Percentiles rank a stretch among this genome's conserved stretches.
Conservation (phyloP, 495 filamentous ascomycete species). For the Ramalina intermedia region DNA sequence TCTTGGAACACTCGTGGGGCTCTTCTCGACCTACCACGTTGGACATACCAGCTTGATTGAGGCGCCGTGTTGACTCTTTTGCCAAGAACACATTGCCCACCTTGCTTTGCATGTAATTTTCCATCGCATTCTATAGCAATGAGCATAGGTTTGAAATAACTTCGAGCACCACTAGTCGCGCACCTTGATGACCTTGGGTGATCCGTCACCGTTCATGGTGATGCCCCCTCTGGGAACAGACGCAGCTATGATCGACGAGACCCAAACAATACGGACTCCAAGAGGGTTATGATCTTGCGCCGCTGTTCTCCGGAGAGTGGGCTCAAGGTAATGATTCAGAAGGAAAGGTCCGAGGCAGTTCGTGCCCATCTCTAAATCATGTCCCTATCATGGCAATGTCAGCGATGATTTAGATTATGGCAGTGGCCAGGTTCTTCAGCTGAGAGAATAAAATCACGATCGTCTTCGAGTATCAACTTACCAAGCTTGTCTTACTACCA, state of each 20-base stretch:
- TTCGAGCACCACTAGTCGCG: too few species aligned
- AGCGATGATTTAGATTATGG: background rate
- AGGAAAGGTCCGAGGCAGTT: constrained; percentile 36
- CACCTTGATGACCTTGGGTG: constrained; percentile 4
- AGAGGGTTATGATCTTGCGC: constrained; percentile 3
- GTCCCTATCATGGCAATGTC: constrained; percentile 15
- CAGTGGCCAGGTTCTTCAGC: too few species aligned
- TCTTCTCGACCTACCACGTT: background rate
- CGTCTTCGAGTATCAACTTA: background rate
- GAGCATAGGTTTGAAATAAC: too few species aligned
- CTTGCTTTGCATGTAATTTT: constrained; percentile 30
- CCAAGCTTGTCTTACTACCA: constrained; percentile 20
- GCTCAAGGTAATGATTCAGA: constrained; percentile 30
- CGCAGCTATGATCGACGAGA: constrained; percentile 17
- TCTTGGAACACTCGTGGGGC: too few species aligned
- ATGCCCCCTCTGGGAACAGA: constrained; percentile 18
- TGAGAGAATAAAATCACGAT: too few species aligned
- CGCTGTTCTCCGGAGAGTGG: constrained; percentile 28
- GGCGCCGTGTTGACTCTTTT: constrained; percentile 20
- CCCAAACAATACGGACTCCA: constrained; percentile 28
- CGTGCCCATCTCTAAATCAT: constrained; percentile 32
- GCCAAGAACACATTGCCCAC: constrained; percentile 27
- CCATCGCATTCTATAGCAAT: constrained; percentile 7
- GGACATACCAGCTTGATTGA: constrained; percentile 19
- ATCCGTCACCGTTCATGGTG: constrained; percentile 14